phyloP scores from a whole-genome alignment of 2,329 filamentous ascomycete species.

The Penicillium sp. region DNA sequence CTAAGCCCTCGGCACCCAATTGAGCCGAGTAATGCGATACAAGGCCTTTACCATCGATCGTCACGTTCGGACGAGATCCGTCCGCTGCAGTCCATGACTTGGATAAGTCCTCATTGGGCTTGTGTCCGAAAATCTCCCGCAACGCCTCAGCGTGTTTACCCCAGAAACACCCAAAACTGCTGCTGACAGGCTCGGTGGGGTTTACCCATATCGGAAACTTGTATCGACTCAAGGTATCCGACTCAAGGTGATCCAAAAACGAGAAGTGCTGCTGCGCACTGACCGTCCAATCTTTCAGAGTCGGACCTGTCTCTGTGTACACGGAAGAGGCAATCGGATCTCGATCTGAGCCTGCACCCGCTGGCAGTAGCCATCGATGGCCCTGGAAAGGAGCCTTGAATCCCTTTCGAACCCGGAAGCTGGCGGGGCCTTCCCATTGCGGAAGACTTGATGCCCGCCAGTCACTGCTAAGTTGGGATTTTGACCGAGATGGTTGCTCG shows the following conservation, averaged over 20 bases:
- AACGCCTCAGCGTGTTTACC: conserved; percentile 55
- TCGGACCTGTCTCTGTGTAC: conserved; percentile 50
- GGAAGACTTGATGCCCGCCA: conserved; percentile 41
- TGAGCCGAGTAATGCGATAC: conserved; percentile 58
- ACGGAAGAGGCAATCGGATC: conserved; percentile 53
- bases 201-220: conserved; percentile 53
- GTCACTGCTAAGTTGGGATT: conserved; percentile 22
- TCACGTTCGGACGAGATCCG: conserved; percentile 33
- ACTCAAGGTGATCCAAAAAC: conserved; percentile 55
- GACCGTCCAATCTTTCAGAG: conserved; percentile 54
- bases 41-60: conserved; percentile 58
- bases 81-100: conserved; percentile 42
- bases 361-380: conserved; percentile 56
- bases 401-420: conserved; percentile 32
- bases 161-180: conserved; percentile 58
- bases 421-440: conserved; percentile 35
- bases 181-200: conserved; percentile 54
- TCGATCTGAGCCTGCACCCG: conserved; percentile 38
- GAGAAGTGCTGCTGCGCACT: conserved; percentile 50
- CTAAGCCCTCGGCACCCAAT: conserved; percentile 44
- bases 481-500: conserved; percentile 21
- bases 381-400: conserved; percentile 35
- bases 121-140: conserved; percentile 45
- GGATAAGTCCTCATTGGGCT: conserved; percentile 42
- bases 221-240: conserved; percentile 49